Percentiles rank a stretch among this genome's conserved stretches.
phyloP scores from a whole-genome alignment of 108 stramenopile genomes.

The Nitzschia sp. region DNA sequence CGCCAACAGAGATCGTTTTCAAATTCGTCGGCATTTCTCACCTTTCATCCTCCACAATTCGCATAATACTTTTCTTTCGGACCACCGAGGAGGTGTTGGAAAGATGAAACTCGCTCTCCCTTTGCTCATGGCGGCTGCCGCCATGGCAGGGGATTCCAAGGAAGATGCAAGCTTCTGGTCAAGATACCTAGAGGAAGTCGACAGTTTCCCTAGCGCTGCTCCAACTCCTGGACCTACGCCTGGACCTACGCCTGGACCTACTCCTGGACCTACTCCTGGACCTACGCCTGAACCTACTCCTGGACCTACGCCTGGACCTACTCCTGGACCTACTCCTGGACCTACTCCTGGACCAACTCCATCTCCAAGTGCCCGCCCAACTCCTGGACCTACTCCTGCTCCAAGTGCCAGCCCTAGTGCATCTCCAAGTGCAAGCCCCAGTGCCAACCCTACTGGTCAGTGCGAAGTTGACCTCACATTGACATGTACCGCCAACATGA shows the following conservation, averaged over 20 bases:
- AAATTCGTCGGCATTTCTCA: not conserved
- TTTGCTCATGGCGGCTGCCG: not conserved
- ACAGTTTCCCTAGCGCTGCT: constrained; percentile 28
- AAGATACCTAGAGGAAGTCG: constrained; percentile 13
- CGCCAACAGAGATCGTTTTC: not conserved
- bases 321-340: not conserved
- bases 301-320: no score
- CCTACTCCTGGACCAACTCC: not conserved
- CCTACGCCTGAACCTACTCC: no score
- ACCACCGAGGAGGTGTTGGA: no score
- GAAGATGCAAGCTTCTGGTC: constrained; percentile 20
- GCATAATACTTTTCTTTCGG: not conserved
- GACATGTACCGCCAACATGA: constrained; percentile 14
- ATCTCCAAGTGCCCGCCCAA: not conserved
- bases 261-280: no score
- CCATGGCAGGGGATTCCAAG: not conserved
- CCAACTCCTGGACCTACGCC: constrained; percentile 17
- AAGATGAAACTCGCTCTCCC: no score
- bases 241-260: not conserved
- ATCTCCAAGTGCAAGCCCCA: not conserved
- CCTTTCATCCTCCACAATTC: not conserved
- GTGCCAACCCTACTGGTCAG: constrained; percentile 4
- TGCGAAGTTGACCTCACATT: constrained; percentile 10
- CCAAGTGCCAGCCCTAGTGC: not conserved
- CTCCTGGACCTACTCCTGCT: not conserved